Evolutionary conservation across 257 asterid species (phyloP), one percentile per base, ranked within the genome.

Genomic region (Nicotiana benthamiana): DNA sequence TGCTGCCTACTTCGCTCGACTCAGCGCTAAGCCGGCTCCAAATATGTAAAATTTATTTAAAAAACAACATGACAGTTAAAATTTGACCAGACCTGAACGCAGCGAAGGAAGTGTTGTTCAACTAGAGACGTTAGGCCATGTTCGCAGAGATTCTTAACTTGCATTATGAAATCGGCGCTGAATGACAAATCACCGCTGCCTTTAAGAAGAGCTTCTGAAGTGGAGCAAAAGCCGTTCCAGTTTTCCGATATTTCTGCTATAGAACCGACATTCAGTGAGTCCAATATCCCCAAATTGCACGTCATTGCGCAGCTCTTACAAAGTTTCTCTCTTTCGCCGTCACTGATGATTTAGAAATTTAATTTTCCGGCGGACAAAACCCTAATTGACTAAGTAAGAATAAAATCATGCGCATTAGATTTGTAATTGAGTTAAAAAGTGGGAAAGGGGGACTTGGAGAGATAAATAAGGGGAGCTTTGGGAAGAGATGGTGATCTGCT

Each of bases 171-270:
- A 76, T 86, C 89, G 15, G 90, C 79, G 40, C 88, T 81, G 43
- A 80, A 80, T 61, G 89, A 87, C 36, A 86, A 80, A 80, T 89
- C 90, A 54, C 85, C 88, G 61, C 75, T 88, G 66, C 92, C 91
- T 30, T 85, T 80, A 2, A 91, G 84, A 75, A 92, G 85, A 8
- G 88, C 82, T 80, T 89, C 96, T 22, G 91, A 79, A 15, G 88
- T 85, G 52, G 36, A 80, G 89, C 94, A 90, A 79, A 92, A 95
- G 15, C 87, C 86, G 28, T 87, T 82, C 99, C 99, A 95, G 87
- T 91, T 89, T 32, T 80, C 87, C 83, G 87, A 83, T 80, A 95
- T 86, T 83, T 88, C 90, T 63, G 78, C 86, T 75, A 88, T 54
- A 7, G 94, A 85, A 64, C 28, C 87, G 46, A 77, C 89, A 80